Base-by-base conservation (phyloP, 1,284 basidiomycete species). In the Trametes versicolor region DNA sequence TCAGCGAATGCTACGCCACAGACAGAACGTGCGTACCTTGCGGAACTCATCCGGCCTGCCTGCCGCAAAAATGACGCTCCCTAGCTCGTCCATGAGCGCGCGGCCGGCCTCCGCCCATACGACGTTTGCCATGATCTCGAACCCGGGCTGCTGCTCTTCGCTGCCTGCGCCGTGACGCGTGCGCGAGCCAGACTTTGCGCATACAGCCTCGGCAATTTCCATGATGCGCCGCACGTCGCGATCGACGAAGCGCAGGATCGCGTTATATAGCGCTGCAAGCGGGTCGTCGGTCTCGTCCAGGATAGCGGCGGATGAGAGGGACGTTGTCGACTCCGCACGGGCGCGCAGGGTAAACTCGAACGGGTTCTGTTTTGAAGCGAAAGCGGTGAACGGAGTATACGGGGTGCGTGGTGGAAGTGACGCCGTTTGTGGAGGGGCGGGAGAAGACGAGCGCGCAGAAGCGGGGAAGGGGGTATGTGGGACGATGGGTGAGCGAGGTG, bases 21-120 rank as follows among this genome's bases (percentile, higher is more conserved):
- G n/a, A 15, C n/a, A 45, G 58, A 43, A 17, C 48, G 51, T 43
- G 75, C 82, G 63, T 63, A 95, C 95, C 82, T 90, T 91, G 64
- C 94, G 90, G 75, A 99, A 95, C 65, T 96, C 93, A 64, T 93
- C 88, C 6, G 97, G 94, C 60, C 92, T 87, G 3, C 98, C 97
- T 7, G 93, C 94, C 36, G 97, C 91, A 75, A 99, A 99, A 3
- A 99, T 88, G 5, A 88, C 79, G 37, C 79, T 80, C 0, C 96
- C 96, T 41, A 98, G 80, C 72, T 96, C 93, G 68, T 93, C 89
- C 81, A 95, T 90, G 58, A 99, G 87, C 0, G 91, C 85, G 32
- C 84, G 81, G 4, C 90, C 90, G 39, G 98, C 79, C 75, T 96
- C 94, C 23, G 90, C 90, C 94, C 96, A 98, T 13, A 98, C 80